These are phyloP conservation scores for Gentiana dahurica DNA, from an alignment of 257 asterid genomes.

Conservation along the genomic window DNA sequence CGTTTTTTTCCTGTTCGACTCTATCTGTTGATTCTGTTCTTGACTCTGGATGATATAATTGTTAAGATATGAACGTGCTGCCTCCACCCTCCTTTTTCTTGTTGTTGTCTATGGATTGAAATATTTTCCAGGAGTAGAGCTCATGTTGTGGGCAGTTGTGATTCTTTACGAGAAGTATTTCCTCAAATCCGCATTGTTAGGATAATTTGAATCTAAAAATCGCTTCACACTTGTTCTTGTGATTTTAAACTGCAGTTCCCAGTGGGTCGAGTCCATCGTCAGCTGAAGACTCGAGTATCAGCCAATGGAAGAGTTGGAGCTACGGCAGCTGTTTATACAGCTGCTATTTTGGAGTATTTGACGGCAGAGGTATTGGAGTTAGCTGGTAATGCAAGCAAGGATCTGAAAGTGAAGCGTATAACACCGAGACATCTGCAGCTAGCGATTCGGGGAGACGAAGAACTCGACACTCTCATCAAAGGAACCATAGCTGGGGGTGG, in stretches of 20 bases:
- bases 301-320: slow-evolving; percentile 28
- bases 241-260: slow-evolving; percentile 14
- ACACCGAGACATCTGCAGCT: slow-evolving; percentile 30
- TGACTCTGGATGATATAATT: too few species aligned
- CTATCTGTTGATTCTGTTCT: too few species aligned
- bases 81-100: too few species aligned
- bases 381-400: slow-evolving; percentile 30
- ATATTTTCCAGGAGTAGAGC: too few species aligned
- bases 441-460: slow-evolving; percentile 19
- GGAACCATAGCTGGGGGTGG: background rate
- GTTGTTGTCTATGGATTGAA: too few species aligned
- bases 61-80: too few species aligned
- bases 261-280: slow-evolving; percentile 28
- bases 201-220: too few species aligned
- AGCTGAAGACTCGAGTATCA: slow-evolving; percentile 20
- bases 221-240: too few species aligned
- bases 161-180: too few species aligned
- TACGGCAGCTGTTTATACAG: slow-evolving; percentile 26
- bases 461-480: background rate
- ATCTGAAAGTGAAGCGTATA: slow-evolving; percentile 30
- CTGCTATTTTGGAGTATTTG: slow-evolving; percentile 25
- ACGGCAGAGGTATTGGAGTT: slow-evolving; percentile 28
- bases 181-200: too few species aligned
- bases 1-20: too few species aligned
- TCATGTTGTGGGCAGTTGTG: too few species aligned